Evolutionary conservation across 2,329 filamentous ascomycete species (phyloP), one percentile per base, ranked within the genome.

Genomic region (Alternaria viburni): DNA sequence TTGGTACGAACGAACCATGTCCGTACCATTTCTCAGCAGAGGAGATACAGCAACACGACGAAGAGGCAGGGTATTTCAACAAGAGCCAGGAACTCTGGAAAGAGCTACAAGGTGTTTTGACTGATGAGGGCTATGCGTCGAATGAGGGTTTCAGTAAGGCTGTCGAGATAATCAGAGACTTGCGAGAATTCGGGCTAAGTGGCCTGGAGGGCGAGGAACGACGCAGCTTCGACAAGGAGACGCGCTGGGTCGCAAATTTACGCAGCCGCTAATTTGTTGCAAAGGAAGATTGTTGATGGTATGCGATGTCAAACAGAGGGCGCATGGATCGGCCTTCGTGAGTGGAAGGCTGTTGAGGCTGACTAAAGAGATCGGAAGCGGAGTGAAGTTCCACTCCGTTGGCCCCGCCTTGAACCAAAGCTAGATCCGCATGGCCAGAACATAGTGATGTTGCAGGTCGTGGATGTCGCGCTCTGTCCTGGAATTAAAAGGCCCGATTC

Each of bases 11-110:
- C 49, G 57, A 69, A 57, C 68, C 68, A 57, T 75, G 74, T 62
- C 71, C 71, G 47, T 76, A 72, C 32, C 67, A 70, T 57, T 75
- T 72, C 57, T 72, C 68, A 62, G 54, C 47, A 59, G 68, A 73
- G 41, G 62, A 73, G 54, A 65, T 74, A 51, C 63, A 23, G 49
- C 51, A 67, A 67, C 72, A 73, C 57, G 17, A 69, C 36, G 66
- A 74, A 64, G 70, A 74, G 44, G 68, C 57, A 2, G 68, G 41
- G 21, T 17, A 43, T 49, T 74, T 74, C 56, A 74, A 74, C 58
- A 67, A 71, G 43, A 71, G 68, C 36, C 73, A 71, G 54, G 66
- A 74, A 47, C 61, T 74, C 26, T 74, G 70, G 73, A 68, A 65
- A 62, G 43, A 25, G 11, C 30, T 74, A 51, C 55, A 65, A 43